These are phyloP conservation scores for Lipomyces orientalis DNA, from an alignment of 805 yeast genomes.

Conservation along the genomic window DNA sequence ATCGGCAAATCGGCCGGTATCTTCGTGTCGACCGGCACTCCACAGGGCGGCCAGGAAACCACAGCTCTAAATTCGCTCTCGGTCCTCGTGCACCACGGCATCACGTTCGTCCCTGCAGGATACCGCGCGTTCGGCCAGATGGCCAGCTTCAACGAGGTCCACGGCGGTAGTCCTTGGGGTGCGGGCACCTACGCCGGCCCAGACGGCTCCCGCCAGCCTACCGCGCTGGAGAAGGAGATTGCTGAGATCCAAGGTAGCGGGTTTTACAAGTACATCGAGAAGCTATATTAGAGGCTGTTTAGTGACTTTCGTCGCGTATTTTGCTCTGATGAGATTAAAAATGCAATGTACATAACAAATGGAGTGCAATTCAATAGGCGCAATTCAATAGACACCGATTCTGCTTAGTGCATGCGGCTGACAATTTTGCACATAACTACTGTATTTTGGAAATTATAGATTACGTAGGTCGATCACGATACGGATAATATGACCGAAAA, in stretches of 20 bases:
- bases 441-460: too few relatives aligned
- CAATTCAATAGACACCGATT: too few relatives aligned
- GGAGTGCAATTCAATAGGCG: too few relatives aligned
- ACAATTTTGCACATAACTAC: too few relatives aligned
- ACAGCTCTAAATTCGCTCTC: conserved; percentile 65
- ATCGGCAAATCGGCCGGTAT: conserved; percentile 76
- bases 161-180: conserved; percentile 88
- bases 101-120: conserved; percentile 78
- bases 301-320: too few relatives aligned
- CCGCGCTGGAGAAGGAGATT: conserved; percentile 65
- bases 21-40: conserved; percentile 72
- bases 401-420: too few relatives aligned
- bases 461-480: too few relatives aligned
- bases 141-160: conserved; percentile 66
- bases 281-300: conserved; percentile 11
- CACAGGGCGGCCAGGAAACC: conserved; percentile 80
- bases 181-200: conserved; percentile 78
- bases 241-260: conserved; percentile 71
- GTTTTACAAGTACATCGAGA: conserved; percentile 56
- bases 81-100: conserved; percentile 74
- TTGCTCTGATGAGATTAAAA: too few relatives aligned
- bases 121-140: conserved; percentile 64
- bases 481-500: too few relatives aligned
- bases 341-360: too few relatives aligned
- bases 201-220: conserved; percentile 76